These are phyloP conservation scores for Pestalotiopsis sp. DNA, from an alignment of 2,329 filamentous ascomycete genomes.

Conservation along the genomic window DNA sequence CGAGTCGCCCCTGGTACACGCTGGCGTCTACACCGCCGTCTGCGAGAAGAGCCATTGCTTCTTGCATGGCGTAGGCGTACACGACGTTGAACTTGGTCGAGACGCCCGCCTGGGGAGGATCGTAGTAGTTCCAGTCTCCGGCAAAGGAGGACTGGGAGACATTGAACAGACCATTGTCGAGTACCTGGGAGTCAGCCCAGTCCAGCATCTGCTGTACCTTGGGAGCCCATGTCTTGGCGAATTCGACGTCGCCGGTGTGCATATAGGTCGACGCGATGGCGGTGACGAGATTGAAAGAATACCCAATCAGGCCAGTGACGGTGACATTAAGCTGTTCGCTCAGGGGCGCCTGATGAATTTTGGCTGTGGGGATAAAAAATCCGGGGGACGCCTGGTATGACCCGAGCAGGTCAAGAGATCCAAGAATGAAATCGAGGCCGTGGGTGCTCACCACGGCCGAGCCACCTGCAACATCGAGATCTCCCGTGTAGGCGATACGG, in stretches of 20 bases:
- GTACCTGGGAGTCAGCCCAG: conserved; percentile 34
- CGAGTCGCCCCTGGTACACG: conserved; percentile 27
- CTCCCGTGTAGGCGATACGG: conserved; percentile 34
- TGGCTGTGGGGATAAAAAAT: conserved; percentile 34
- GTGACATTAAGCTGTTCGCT: conserved; percentile 22
- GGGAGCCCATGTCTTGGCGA: conserved; percentile 31
- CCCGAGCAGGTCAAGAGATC: conserved; percentile 30
- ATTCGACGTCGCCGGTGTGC: conserved; percentile 28
- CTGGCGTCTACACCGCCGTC: conserved; percentile 23
- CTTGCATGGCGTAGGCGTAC: conserved; percentile 34
- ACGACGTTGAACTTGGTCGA: conserved; percentile 35
- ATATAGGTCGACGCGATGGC: conserved; percentile 31
- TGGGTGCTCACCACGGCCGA: conserved; percentile 31
- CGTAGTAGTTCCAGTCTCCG: conserved; percentile 39
- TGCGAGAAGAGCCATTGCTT: conserved; percentile 23
- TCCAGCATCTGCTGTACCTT: conserved; percentile 33
- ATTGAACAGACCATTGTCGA: conserved; percentile 28
- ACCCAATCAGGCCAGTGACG: conserved; percentile 36
- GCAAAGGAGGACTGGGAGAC: conserved; percentile 29
- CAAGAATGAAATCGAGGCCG: conserved; percentile 27
- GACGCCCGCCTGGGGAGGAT: conserved; percentile 30
- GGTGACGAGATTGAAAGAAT: conserved; percentile 34
- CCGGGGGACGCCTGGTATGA: conserved; percentile 31
- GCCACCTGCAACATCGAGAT: conserved; percentile 31
- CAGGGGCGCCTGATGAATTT: conserved; percentile 33